A percentile compares a stretch with the other conserved stretches of the same genome.
These are phyloP conservation scores for Penicillium cosmopolitanum DNA, from an alignment of 495 filamentous ascomycete genomes.

Conservation along the genomic window DNA sequence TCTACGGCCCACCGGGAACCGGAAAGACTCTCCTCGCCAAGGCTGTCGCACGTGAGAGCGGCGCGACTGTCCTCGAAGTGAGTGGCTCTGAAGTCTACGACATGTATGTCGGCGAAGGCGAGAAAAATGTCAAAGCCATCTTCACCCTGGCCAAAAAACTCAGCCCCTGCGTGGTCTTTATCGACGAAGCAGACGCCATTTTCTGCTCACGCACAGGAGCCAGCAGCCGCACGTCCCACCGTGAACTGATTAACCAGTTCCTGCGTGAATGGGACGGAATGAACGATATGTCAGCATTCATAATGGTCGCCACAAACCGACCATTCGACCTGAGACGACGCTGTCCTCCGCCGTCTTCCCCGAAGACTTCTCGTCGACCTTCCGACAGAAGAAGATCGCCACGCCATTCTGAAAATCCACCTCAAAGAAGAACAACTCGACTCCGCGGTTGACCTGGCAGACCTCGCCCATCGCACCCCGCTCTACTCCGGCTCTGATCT, in stretches of 20 bases:
- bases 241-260: conserved; percentile 97
- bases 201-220: conserved; percentile 71
- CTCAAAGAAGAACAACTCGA: conserved; percentile 77
- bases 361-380: conserved; percentile 86
- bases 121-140: conserved; percentile 95
- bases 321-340: conserved; percentile 94
- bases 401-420: conserved; percentile 82
- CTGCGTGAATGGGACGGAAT: conserved; percentile 98
- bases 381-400: conserved; percentile 75
- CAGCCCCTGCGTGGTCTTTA: conserved; percentile 92
- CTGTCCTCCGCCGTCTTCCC: conserved; percentile 81
- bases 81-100: conserved; percentile 84
- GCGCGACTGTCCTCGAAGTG: conserved; percentile 79
- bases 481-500: conserved; percentile 97
- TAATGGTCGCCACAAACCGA: conserved; percentile 98
- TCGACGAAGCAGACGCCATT: conserved; percentile 95
- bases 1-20: conserved; percentile 95
- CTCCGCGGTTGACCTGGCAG: conserved; percentile 65
- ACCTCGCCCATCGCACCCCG: conserved; percentile 75
- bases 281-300: conserved; percentile 83
- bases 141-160: conserved; percentile 92
- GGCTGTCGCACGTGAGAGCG: conserved; percentile 92
- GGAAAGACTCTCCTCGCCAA: conserved; percentile 96
- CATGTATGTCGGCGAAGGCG: conserved; percentile 94
- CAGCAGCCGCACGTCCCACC: conserved; percentile 64